Conservation (phyloP, 2,329 filamentous ascomycete species). For the Nigrospora osmanthi region DNA sequence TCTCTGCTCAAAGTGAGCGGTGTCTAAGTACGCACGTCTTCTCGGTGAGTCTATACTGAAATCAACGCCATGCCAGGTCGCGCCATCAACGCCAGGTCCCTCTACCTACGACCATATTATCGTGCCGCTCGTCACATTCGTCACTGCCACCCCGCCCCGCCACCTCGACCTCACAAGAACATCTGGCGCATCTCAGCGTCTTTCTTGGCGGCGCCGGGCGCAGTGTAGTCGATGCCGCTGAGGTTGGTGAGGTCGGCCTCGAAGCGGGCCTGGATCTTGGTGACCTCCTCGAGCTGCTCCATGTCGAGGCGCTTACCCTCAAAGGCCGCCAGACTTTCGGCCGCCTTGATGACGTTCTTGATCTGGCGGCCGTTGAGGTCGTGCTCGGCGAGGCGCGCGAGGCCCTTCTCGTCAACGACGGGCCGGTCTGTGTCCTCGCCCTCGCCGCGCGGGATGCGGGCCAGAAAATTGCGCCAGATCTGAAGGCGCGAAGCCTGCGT, state of each 20-base stretch:
- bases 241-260: conserved; percentile 15
- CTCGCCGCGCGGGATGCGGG: conserved; percentile 12
- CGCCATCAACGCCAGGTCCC: no score
- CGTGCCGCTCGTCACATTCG: no score
- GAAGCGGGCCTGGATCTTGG: conserved; percentile 21
- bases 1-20: no score
- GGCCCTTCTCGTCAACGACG: conserved; percentile 7
- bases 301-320: conserved; percentile 18
- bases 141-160: no score
- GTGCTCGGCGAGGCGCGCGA: conserved; percentile 11
- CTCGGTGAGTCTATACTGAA: no score
- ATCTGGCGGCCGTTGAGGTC: conserved; percentile 24
- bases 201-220: conserved; percentile 7
- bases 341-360: conserved; percentile 21
- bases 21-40: no score
- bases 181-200: conserved; percentile 6
- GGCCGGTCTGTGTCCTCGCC: conserved; percentile 1
- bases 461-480: conserved; percentile 19
- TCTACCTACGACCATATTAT: no score
- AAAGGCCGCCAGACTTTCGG: conserved; percentile 22
- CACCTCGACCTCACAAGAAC: conserved; percentile 5
- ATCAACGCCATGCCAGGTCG: no score
- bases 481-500: conserved; percentile 8
- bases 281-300: conserved; percentile 18
- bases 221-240: conserved; percentile 10